These are phyloP conservation scores for Phaeotremella fagi DNA, from an alignment of 768 basidiomycete species.

Conservation along the genomic window DNA sequence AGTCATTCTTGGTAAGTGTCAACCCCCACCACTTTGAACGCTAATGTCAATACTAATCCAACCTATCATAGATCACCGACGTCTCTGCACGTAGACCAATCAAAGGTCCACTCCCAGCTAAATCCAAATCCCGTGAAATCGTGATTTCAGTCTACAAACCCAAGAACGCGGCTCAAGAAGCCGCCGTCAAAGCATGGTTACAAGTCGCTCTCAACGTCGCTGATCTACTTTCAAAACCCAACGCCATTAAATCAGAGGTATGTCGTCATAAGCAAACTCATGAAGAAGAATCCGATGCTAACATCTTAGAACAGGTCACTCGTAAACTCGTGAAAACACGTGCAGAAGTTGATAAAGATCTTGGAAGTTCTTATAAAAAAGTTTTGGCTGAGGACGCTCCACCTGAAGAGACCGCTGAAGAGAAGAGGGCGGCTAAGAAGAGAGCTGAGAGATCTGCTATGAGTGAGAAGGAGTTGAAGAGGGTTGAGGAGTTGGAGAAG, in stretches of 20 bases:
- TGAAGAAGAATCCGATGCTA: background rate
- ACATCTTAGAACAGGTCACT: conserved; percentile 53
- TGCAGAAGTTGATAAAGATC: conserved; percentile 64
- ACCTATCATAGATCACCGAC: conserved; percentile 69
- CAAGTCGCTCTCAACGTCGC: conserved; percentile 68
- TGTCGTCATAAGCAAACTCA: background rate
- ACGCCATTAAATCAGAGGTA: conserved; percentile 65
- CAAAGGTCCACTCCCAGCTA: conserved; percentile 52
- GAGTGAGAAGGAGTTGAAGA: conserved; percentile 44
- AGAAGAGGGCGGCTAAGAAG: conserved; percentile 42
- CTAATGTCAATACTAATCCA: background rate
- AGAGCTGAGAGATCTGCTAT: conserved; percentile 39
- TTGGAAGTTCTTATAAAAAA: conserved; percentile 47
- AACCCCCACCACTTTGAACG: conserved; percentile 31
- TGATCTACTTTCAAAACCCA: conserved; percentile 57
- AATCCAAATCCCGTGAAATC: conserved; percentile 65
- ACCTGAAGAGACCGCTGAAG: conserved; percentile 39
- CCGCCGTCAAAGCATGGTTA: conserved; percentile 60
- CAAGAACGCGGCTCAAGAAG: conserved; percentile 51
- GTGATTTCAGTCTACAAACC: conserved; percentile 64
- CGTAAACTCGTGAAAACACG: conserved; percentile 68
- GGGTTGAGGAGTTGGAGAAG: conserved; percentile 41
- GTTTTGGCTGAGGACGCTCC: conserved; percentile 43
- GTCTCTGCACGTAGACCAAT: conserved; percentile 70
- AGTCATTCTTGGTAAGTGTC: conserved; percentile 71